Percentiles rank a stretch among this genome's conserved stretches.
These are phyloP conservation scores for Hypomontagnella monticulosa DNA, from an alignment of 495 filamentous ascomycete genomes.

Conservation along the genomic window DNA sequence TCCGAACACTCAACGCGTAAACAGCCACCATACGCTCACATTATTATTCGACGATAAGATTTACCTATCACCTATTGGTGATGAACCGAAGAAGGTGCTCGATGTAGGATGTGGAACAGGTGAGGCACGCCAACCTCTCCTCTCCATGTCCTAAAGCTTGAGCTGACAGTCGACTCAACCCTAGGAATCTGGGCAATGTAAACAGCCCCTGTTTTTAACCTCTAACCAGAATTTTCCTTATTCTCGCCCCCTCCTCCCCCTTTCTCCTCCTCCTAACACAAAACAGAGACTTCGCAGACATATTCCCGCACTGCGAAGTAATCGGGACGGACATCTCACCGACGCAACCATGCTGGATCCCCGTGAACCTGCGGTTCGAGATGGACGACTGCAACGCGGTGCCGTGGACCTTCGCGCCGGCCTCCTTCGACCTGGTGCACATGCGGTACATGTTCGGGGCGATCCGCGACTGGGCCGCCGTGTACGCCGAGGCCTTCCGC, in stretches of 20 bases:
- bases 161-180: background rate
- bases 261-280: conserved; percentile 1
- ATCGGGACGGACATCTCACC: conserved; percentile 74
- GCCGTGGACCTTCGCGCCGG: conserved; percentile 55
- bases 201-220: conserved; percentile 1
- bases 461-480: conserved; percentile 61
- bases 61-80: conserved; percentile 67
- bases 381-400: conserved; percentile 58
- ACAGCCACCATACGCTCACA: conserved; percentile 48
- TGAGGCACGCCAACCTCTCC: conserved; percentile 11
- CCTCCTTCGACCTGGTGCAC: conserved; percentile 65
- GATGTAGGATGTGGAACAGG: conserved; percentile 73
- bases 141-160: background rate
- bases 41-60: conserved; percentile 63
- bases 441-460: conserved; percentile 62
- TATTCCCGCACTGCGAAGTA: conserved; percentile 61
- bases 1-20: background rate
- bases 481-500: conserved; percentile 32
- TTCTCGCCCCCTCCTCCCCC: background rate
- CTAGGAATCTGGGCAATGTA: conserved; percentile 56
- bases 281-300: conserved; percentile 54
- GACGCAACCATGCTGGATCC: conserved; percentile 63
- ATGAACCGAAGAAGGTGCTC: conserved; percentile 65
- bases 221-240: too few relatives aligned
- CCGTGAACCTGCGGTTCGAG: conserved; percentile 62